Evolutionary conservation across 495 filamentous ascomycete species (phyloP), one percentile per base, ranked within the genome.

Genomic region (Penicillium flavigenum): DNA sequence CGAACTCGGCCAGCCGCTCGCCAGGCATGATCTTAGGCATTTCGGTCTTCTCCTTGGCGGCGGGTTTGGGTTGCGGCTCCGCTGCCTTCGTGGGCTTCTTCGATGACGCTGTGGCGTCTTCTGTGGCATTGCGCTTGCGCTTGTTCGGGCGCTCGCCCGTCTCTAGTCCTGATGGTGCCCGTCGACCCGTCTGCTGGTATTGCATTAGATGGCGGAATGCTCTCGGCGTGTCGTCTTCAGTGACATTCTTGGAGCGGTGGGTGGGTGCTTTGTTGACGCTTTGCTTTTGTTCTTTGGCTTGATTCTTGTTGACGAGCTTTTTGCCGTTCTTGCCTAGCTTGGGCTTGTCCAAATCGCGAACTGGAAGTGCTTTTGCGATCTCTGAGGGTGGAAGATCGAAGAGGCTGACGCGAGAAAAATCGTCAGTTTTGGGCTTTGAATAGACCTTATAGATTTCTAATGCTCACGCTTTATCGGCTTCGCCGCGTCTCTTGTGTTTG

Each of bases 191-290:
- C 26, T 71, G 69, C 58, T 84, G 74, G 66, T 82, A 83, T 16
- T 86, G 82, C 87, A 98, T 91, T 56, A 96, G 70, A 4, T 89
- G 86, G 31, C 81, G 79, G 74, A 98, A 98, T 6, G 88, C 91
- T 47, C 87, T 87, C 6, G 93, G 93, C 7, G 88, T 92, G 71
- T 98, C 93, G 67, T 95, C 86, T 39, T 81, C 75, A 19, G 69
- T 64, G 43, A 75, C 76, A 43, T 62, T 62, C 53, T 78, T 76
- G 55, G 76, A 74, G n/a, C 79, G 74, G 56, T 56, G 71, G 26
- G 44, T 56, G 36, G 61, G 58, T 29, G 58, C 60, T 19, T 45
- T 66, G 26, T 57, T 63, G 17, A 39, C 53, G 47, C 36, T 38
- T n/a, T 43, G 51, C 57, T n/a, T 68, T 54, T 51, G 45, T 54